A percentile compares a stretch with the other conserved stretches of the same genome.
Evolutionary conservation across 805 yeast species (phyloP).

Genomic region (Isabelozyma heimii): DNA sequence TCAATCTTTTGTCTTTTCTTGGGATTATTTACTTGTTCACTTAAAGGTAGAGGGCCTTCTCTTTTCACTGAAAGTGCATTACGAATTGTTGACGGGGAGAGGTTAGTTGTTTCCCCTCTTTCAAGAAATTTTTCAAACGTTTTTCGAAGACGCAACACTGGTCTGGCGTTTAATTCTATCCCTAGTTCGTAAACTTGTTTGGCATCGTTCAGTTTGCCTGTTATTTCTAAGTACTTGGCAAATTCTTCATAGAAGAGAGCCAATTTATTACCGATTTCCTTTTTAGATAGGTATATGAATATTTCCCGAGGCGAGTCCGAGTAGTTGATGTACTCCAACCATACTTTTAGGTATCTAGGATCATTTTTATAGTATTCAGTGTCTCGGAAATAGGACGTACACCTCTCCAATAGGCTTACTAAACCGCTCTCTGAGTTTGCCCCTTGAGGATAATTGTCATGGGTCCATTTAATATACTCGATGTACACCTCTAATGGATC

Average conservation of each 20-base stretch:
- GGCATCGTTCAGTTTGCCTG: constrained; percentile 52
- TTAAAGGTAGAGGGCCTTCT: constrained; percentile 16
- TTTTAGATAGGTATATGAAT: constrained; percentile 66
- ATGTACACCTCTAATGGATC: constrained; percentile 79
- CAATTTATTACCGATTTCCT: constrained; percentile 64
- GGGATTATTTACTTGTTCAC: background rate
- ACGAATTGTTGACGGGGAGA: constrained; percentile 6
- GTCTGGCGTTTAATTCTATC: constrained; percentile 61
- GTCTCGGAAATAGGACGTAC: constrained; percentile 68
- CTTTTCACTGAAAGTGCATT: constrained; percentile 33
- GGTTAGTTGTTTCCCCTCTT: constrained; percentile 18
- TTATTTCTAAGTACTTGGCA: constrained; percentile 58
- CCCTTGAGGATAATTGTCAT: constrained; percentile 60
- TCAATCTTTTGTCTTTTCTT: constrained; percentile 30
- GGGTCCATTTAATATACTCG: constrained; percentile 76
- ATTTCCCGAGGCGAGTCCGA: constrained; percentile 70
- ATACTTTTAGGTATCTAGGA: constrained; percentile 71
- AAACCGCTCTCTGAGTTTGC: constrained; percentile 62
- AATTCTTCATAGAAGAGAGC: constrained; percentile 79
- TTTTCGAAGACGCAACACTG: constrained; percentile 37
- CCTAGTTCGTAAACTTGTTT: constrained; percentile 59
- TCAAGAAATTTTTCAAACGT: constrained; percentile 42
- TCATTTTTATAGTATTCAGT: constrained; percentile 73
- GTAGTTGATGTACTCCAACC: constrained; percentile 75
- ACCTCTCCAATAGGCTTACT: constrained; percentile 61